Base-by-base conservation (phyloP, 2,329 filamentous ascomycete species). In the Hymenoscyphus fructigenus region DNA sequence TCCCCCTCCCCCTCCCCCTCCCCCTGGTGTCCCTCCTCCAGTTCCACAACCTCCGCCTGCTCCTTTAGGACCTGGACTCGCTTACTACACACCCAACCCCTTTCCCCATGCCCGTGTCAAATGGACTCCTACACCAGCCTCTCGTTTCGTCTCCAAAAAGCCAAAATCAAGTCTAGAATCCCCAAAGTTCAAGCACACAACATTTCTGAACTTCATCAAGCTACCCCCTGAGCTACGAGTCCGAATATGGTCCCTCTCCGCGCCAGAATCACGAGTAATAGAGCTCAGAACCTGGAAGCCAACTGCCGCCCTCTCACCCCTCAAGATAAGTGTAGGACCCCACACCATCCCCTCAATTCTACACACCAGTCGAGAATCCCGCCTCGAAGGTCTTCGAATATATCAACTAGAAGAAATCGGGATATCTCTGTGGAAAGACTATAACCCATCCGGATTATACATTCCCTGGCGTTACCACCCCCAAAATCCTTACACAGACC, bases 211-310 rank as follows among this genome's bases (percentile, higher is more conserved):
- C 58, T 73, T 73, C 41, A 50, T 65, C 6, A 26, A 61, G 4
- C 63, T 73, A 12, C 69, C 71, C 2, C 61, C 67, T 36, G 71
- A 73, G 50, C 64, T 73, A 3, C 64, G 71, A 5, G 60, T 73
- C 5, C 63, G 65, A 50, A 68, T 73, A 28, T 73, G 72, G 72
- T 53, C 58, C 7, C 66, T 70, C 17, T 64, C 68, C 10, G 34
- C 56, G 0, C 63, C 61, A 3, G 20, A 57, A 14, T 38, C 59
- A 6, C 66, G 68, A 50, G 63, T 71, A 1, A 65, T 71, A 20
- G 70, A 71, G 44, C 47, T 71, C n/a, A 63, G 70, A 32, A 70
- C 70, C n/a, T 71, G 68, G 68, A 36, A 64, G 57, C 10, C 50
- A 20, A 1, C 28, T 17, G 6, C 63, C 50, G 17, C 41, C n/a